phyloP scores from a whole-genome alignment of 148 eudicot genomes.

The Bassia scoparia region DNA sequence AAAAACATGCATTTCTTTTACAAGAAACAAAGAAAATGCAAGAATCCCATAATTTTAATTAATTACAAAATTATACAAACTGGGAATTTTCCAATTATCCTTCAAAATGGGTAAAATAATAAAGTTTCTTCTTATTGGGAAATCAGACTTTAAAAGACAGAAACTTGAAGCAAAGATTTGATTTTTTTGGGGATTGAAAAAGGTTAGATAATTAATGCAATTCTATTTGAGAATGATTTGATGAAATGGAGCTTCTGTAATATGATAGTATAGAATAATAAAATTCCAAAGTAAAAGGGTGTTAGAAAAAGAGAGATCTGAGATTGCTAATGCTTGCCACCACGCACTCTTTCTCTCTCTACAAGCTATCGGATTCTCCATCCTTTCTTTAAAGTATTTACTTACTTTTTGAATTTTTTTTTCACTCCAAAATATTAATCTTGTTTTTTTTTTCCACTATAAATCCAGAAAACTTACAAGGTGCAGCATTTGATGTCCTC shows the following conservation, averaged over 20 bases:
- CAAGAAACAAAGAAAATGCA: no score
- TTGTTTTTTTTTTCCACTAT: no score
- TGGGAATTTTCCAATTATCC: background rate
- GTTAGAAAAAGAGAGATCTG: background rate
- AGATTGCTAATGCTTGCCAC: conserved; percentile 10
- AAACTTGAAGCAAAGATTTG: background rate
- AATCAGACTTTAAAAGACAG: background rate
- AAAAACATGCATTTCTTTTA: background rate
- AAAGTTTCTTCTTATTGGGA: background rate
- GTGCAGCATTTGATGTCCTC: no score
- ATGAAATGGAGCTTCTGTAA: background rate
- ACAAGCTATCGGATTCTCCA: background rate
- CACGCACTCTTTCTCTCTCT: conserved; percentile 18
- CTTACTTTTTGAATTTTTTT: background rate
- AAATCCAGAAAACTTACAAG: no score
- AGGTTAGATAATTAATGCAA: background rate
- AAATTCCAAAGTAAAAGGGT: background rate
- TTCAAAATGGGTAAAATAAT: background rate
- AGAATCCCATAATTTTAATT: background rate
- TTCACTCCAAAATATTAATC: no score
- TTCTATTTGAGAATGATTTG: background rate
- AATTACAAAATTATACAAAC: conserved; percentile 3
- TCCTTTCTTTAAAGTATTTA: background rate
- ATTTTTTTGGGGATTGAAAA: conserved; percentile 4
- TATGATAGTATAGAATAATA: background rate